phyloP scores from a whole-genome alignment of 371 early-diverging fungal species.

The Synchytrium microbalum region DNA sequence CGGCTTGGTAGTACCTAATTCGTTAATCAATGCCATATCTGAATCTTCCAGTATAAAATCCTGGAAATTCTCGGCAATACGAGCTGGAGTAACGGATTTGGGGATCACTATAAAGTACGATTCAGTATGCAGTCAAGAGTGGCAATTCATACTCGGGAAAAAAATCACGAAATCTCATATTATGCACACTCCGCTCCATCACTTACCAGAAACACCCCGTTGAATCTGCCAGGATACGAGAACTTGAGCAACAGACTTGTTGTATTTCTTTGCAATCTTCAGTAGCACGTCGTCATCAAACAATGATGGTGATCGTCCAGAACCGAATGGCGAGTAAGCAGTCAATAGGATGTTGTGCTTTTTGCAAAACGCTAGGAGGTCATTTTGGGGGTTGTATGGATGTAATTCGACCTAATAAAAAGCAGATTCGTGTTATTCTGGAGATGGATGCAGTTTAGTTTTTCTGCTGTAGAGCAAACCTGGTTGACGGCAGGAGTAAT shows the following conservation, averaged over 20 bases:
- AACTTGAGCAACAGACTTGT: conserved; percentile 62
- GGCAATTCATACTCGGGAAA: neutral
- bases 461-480: conserved; percentile 26
- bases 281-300: neutral
- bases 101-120: conserved; percentile 47
- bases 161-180: neutral
- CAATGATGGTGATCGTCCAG: conserved; percentile 9
- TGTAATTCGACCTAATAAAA: conserved; percentile 66
- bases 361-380: conserved; percentile 62
- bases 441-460: neutral
- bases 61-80: conserved; percentile 47
- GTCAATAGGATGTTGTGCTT: conserved; percentile 60
- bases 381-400: conserved; percentile 73
- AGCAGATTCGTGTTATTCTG: no score
- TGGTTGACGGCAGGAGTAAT: conserved; percentile 67
- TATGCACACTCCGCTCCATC: neutral
- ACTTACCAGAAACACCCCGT: conserved; percentile 49
- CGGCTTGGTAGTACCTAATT: no score
- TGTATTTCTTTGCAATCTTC: conserved; percentile 58
- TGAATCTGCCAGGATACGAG: conserved; percentile 66
- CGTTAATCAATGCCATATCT: neutral
- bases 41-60: conserved; percentile 14
- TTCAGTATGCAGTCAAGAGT: conserved; percentile 11
- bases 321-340: conserved; percentile 81
- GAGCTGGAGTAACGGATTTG: conserved; percentile 48